Evolutionary conservation across 75 land plant species (phyloP).

Genomic region (Cunninghamia lanceolata): DNA sequence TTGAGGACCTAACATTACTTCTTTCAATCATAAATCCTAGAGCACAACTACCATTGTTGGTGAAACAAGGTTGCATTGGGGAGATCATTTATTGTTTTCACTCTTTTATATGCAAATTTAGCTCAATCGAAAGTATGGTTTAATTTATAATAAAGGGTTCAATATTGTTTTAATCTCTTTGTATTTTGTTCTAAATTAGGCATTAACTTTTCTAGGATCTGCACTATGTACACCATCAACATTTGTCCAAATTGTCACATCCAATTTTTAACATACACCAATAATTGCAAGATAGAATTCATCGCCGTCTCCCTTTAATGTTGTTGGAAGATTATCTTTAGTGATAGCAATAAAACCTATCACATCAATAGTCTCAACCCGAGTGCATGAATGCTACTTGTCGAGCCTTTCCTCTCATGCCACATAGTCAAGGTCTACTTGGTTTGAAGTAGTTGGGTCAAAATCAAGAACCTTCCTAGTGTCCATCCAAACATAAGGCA

Average conservation of each 20-base stretch:
- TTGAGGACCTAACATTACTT: no score
- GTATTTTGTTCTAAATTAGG: no score
- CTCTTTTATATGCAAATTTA: no score
- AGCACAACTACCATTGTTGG: no score
- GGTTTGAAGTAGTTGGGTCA: constrained; percentile 70
- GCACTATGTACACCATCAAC: constrained; percentile 99
- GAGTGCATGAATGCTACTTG: constrained; percentile 61
- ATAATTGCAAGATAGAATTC: constrained; percentile 98
- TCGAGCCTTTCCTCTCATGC: constrained; percentile 70
- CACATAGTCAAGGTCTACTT: constrained; percentile 86
- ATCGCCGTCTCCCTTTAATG: constrained; percentile 97
- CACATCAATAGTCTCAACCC: constrained; percentile 65
- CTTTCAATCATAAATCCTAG: no score
- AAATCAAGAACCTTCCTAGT: constrained; percentile 91
- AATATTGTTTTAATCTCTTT: no score
- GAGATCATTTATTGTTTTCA: no score
- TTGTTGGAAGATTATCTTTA: constrained; percentile 83
- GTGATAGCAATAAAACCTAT: constrained; percentile 98
- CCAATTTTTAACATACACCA: constrained; percentile 72
- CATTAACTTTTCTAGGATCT: constrained; percentile 95
- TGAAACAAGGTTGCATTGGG: no score
- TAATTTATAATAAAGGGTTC: no score
- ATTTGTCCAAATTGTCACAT: constrained; percentile 96
- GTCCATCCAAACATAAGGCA: constrained; percentile 84
- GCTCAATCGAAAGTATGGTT: no score